Percentiles rank a stretch among this genome's conserved stretches.
Conservation (phyloP, 2,329 filamentous ascomycete genomes). For the Neodidymelliopsis sp. region DNA sequence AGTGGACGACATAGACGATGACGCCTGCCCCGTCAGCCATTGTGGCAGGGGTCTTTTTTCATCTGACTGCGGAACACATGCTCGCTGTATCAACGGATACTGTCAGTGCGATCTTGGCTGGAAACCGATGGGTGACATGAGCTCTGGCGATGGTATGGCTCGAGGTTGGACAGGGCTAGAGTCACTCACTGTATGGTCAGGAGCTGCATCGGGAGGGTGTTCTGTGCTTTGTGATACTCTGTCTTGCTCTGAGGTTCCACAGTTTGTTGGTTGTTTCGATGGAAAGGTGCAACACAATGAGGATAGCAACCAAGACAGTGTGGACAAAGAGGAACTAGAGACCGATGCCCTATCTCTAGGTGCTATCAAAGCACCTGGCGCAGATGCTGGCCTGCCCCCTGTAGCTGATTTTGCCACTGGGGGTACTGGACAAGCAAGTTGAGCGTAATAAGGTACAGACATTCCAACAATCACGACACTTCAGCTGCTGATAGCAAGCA, state of each 20-base stretch:
- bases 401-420: neutral
- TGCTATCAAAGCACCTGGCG: constrained; percentile 10
- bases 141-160: too few species aligned
- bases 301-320: neutral
- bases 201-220: neutral
- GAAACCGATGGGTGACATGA: neutral
- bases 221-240: constrained; percentile 11
- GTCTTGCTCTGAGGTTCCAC: constrained; percentile 9
- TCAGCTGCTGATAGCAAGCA: neutral
- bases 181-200: constrained; percentile 12
- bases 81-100: constrained; percentile 2
- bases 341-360: constrained; percentile 3
- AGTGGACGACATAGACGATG: too few species aligned
- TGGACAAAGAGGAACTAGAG: neutral
- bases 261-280: constrained; percentile 11
- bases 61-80: constrained; percentile 6
- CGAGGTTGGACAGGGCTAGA: constrained; percentile 17
- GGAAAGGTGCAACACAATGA: neutral
- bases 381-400: neutral
- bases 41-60: too few species aligned
- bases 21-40: constrained; percentile 1
- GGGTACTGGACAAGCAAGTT: neutral
- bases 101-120: constrained; percentile 13
- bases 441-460: neutral
- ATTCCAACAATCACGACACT: too few species aligned